These are phyloP conservation scores for Misopates orontium DNA, from an alignment of 257 asterid genomes.

Conservation along the genomic window DNA sequence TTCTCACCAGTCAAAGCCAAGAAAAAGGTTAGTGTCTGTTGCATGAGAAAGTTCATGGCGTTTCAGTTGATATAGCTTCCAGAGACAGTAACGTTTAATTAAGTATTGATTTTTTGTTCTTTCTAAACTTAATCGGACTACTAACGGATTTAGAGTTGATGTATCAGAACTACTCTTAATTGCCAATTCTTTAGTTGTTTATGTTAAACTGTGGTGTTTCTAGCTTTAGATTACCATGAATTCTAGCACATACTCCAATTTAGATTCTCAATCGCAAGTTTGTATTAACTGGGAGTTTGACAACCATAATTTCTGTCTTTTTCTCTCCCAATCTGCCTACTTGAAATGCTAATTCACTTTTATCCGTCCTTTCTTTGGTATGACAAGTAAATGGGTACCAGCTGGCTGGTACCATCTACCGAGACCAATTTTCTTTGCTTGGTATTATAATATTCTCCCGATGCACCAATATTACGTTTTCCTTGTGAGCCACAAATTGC, in stretches of 20 bases:
- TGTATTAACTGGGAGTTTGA: background rate
- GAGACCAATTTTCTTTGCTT: too few relatives aligned
- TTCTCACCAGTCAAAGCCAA: slow-evolving; percentile 84
- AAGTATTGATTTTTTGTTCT: too few relatives aligned
- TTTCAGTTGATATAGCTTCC: background rate
- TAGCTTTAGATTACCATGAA: background rate
- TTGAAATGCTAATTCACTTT: background rate
- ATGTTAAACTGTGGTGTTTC: background rate
- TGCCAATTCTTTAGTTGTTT: background rate
- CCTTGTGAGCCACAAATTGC: too few relatives aligned
- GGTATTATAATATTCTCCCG: too few relatives aligned
- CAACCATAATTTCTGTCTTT: background rate
- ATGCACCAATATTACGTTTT: too few relatives aligned
- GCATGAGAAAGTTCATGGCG: background rate
- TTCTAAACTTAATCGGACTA: background rate
- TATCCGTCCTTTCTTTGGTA: background rate
- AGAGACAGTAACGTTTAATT: too few relatives aligned
- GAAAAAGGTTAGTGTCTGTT: slow-evolving; percentile 66
- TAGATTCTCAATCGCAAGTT: background rate
- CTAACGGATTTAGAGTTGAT: background rate
- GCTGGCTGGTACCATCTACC: background rate
- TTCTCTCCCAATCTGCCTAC: background rate
- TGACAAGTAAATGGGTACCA: background rate
- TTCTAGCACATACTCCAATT: background rate
- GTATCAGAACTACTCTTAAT: background rate